phyloP scores from a whole-genome alignment of 805 yeast genomes.

The Cyberlindnera saturnus region DNA sequence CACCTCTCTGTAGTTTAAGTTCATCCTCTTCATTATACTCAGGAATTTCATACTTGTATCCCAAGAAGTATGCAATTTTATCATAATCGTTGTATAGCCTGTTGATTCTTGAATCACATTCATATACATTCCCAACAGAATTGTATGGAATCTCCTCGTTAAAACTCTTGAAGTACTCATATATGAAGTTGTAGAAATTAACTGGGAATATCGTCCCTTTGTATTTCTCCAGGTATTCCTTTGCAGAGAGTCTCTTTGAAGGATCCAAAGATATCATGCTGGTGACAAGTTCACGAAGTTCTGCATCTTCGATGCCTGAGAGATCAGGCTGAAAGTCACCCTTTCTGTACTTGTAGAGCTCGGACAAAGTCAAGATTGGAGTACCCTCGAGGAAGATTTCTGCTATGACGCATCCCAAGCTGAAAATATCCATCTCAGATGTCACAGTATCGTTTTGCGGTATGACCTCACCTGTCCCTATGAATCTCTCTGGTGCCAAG shows the following conservation, averaged over 20 bases:
- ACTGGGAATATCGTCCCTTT: slow-evolving; percentile 54
- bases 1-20: slow-evolving; percentile 7
- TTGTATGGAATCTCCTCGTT: slow-evolving; percentile 15
- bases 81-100: slow-evolving; percentile 56
- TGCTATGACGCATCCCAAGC: slow-evolving; percentile 83
- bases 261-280: slow-evolving; percentile 68
- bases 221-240: slow-evolving; percentile 44
- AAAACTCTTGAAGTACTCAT: slow-evolving; percentile 54
- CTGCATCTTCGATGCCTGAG: slow-evolving; percentile 43
- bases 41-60: slow-evolving; percentile 24
- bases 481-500: slow-evolving; percentile 89
- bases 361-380: slow-evolving; percentile 81
- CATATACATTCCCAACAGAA: slow-evolving; percentile 27
- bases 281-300: slow-evolving; percentile 48
- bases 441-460: slow-evolving; percentile 32
- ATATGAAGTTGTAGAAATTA: slow-evolving; percentile 60
- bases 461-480: slow-evolving; percentile 12
- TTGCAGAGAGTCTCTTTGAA: slow-evolving; percentile 47
- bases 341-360: slow-evolving; percentile 73
- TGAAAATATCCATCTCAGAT: slow-evolving; percentile 73
- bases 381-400: slow-evolving; percentile 85
- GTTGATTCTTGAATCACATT: slow-evolving; percentile 52
- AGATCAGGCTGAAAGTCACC: slow-evolving; percentile 63
- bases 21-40: slow-evolving; percentile 2
- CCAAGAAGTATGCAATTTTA: slow-evolving; percentile 36